Evolutionary conservation across 805 yeast genomes (phyloP).

Genomic region (Ogataea methanolica): DNA sequence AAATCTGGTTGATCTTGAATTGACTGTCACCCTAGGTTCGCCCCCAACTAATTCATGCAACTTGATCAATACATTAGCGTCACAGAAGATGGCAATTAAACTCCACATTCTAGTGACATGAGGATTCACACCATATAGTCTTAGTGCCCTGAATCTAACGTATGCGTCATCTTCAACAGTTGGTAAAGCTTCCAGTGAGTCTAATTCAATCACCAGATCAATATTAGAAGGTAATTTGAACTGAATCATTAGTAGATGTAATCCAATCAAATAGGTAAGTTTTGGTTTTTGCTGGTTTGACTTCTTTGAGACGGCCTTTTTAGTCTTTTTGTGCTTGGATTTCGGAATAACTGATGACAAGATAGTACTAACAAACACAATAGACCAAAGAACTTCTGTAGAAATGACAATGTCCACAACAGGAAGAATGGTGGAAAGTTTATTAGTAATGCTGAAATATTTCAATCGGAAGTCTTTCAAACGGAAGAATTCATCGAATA

Average conservation of each 20-base stretch:
- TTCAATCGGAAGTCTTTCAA: slow-evolving; percentile 9
- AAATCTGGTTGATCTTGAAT: slow-evolving; percentile 24
- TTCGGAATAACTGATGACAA: slow-evolving; percentile 11
- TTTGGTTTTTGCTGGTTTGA: neutral
- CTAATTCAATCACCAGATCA: slow-evolving; percentile 26
- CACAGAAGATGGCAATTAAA: slow-evolving; percentile 18
- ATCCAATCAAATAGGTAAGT: slow-evolving; percentile 14
- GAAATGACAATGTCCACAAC: slow-evolving; percentile 23
- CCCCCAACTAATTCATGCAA: neutral
- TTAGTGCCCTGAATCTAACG: slow-evolving; percentile 20
- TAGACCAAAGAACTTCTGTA: slow-evolving; percentile 29
- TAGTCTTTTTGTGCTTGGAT: neutral
- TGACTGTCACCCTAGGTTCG: slow-evolving; percentile 11
- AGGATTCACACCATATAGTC: slow-evolving; percentile 28
- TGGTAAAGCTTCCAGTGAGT: slow-evolving; percentile 23
- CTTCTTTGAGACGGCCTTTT: neutral
- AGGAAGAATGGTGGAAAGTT: slow-evolving; percentile 22
- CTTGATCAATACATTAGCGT: slow-evolving; percentile 12
- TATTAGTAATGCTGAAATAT: slow-evolving; percentile 11
- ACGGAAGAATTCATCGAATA: slow-evolving; percentile 9
- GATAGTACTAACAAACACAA: slow-evolving; percentile 22
- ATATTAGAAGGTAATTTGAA: slow-evolving; percentile 25
- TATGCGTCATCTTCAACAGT: slow-evolving; percentile 7
- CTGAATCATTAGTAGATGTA: slow-evolving; percentile 22
- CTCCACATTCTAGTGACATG: slow-evolving; percentile 25